Evolutionary conservation across 495 filamentous ascomycete genomes (phyloP).

Genomic region (Podospora comata): DNA sequence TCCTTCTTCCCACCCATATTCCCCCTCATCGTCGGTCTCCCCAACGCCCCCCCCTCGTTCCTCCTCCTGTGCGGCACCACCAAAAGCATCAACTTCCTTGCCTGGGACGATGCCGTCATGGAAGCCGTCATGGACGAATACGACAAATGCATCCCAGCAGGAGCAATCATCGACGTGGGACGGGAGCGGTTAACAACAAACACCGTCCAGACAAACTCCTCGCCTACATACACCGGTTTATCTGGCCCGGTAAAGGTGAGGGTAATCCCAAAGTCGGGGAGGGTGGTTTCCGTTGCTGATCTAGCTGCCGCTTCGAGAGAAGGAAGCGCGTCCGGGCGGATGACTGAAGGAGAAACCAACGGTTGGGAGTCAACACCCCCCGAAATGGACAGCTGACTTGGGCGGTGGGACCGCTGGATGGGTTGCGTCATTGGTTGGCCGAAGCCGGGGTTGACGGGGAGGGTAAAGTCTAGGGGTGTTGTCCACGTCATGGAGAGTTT

Average conservation of each 20-base stretch:
- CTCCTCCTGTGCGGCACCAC: conserved; percentile 74
- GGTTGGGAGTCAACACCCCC: conserved; percentile 43
- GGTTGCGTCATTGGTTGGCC: conserved; percentile 49
- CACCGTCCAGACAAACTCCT: conserved; percentile 79
- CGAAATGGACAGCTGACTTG: conserved; percentile 58
- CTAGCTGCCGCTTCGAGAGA: conserved; percentile 46
- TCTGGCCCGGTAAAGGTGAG: conserved; percentile 66
- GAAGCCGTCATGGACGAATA: neutral
- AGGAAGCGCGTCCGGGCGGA: conserved; percentile 53
- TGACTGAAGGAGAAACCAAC: conserved; percentile 45
- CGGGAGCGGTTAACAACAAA: conserved; percentile 81
- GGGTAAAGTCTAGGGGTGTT: conserved; percentile 78
- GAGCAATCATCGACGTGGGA: neutral
- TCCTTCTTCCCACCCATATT: conserved; percentile 15
- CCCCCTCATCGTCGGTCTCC: neutral
- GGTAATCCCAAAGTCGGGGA: conserved; percentile 65
- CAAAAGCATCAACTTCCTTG: conserved; percentile 77
- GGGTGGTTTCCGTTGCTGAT: conserved; percentile 42
- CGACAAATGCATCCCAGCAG: neutral
- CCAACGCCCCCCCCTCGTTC: conserved; percentile 44
- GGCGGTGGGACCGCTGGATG: conserved; percentile 63
- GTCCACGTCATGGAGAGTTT: conserved; percentile 76
- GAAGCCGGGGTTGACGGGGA: conserved; percentile 57
- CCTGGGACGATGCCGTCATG: conserved; percentile 28
- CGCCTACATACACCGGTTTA: conserved; percentile 56